Evolutionary conservation across 306 rosid genomes (phyloP), one percentile per base, ranked within the genome.

Genomic region (Aeschynomene evenia): DNA sequence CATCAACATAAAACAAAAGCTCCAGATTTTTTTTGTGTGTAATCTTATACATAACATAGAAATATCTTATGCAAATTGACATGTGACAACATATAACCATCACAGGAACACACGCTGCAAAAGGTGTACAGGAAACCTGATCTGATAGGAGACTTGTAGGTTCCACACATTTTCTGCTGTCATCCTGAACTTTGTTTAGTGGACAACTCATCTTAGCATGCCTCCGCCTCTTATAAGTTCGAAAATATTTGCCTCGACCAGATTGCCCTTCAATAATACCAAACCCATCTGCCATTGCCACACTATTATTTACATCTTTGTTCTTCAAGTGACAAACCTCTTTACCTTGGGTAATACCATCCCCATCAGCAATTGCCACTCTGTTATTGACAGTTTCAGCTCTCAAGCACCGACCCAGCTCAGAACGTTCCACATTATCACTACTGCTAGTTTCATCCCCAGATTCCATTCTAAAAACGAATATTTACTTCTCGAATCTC

Each of bases 151-250:
- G 86, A 67, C 67, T 64, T 9, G 75, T 72, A 61, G 78, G 69
- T 61, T 73, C 80, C 51, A 71, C 61, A 72, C 46, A 42, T 60
- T 59, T 67, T 64, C 81, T 76, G 50, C 75, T 71, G 57, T 68
- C 71, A 40, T 77, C 86, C 48, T 45, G 80, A 57, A 68, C 70
- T 64, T 56, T 64, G 76, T 81, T 78, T 80, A 45, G 68, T n/a
- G n/a, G n/a, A n/a, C n/a, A 63, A 61, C 73, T 59, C 1, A 59
- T 79, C 73, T 57, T 81, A 13, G 29, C 54, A 49, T 34, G 70
- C 74, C 78, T 87, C 48, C 89, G 85, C 86, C 96, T 83, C 84
- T 87, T 87, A 81, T 89, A 89, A 59, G 93, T 89, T 54, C 22
- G 81, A 50, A 87, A 20, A 46, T 71, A 39, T 46, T 81, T 74